phyloP scores from a whole-genome alignment of 208 protist species.

The Dictyostelium gargantuum region DNA sequence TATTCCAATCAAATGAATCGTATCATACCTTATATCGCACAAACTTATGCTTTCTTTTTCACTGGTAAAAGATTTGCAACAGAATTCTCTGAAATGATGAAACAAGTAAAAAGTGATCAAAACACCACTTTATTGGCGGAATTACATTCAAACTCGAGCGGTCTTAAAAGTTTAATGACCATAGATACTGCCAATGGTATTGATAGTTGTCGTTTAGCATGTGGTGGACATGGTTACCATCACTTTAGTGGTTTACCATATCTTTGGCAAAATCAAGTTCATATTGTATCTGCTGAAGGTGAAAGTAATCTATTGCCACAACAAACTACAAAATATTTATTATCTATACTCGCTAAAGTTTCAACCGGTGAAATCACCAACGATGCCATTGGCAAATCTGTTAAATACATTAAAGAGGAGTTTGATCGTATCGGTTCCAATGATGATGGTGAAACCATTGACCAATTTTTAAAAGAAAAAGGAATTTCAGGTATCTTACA shows the following conservation, averaged over 20 bases:
- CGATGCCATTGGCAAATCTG: not conserved
- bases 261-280: not conserved
- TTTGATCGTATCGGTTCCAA: not conserved
- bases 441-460: not conserved
- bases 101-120: not conserved
- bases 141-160: conserved; percentile 34
- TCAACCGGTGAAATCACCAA: not conserved
- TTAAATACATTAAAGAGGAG: not conserved
- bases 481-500: not conserved
- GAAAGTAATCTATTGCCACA: conserved; percentile 53
- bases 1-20: conserved; percentile 19
- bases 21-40: conserved; percentile 12
- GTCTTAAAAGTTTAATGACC: conserved; percentile 33
- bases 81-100: not conserved
- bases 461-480: not conserved
- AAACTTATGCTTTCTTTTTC: not conserved
- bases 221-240: conserved; percentile 60
- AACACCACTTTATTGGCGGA: not conserved
- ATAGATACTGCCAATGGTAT: not conserved
- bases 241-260: not conserved
- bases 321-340: conserved; percentile 44
- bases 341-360: not conserved
- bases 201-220: conserved; percentile 7
- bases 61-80: not conserved
- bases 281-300: conserved; percentile 39